phyloP scores from a whole-genome alignment of 495 filamentous ascomycete genomes.

The Parachaetomium inaequale region DNA sequence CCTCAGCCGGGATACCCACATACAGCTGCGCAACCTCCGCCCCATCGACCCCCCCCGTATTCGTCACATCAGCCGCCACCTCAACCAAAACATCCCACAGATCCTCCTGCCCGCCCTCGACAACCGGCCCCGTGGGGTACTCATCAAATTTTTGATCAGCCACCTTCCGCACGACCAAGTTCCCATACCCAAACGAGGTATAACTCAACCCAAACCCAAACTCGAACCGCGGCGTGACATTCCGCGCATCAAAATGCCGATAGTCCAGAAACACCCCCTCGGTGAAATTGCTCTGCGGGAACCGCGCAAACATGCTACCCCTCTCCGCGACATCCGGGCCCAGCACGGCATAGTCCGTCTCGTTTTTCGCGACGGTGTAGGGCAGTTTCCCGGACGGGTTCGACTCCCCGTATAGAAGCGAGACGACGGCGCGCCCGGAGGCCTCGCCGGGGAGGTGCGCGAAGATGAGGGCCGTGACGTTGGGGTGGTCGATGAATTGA shows the following conservation, averaged over 20 bases:
- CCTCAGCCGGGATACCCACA: constrained; percentile 49
- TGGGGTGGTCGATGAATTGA: constrained; percentile 56
- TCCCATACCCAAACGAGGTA: constrained; percentile 40
- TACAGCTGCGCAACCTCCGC: constrained; percentile 64
- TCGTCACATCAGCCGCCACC: constrained; percentile 51
- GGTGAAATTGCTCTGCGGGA: constrained; percentile 61
- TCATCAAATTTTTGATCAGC: constrained; percentile 27
- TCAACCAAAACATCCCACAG: constrained; percentile 57
- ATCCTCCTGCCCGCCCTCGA: constrained; percentile 55
- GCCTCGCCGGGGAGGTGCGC: constrained; percentile 63
- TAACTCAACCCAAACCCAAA: constrained; percentile 57
- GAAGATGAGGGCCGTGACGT: constrained; percentile 60
- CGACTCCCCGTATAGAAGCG: constrained; percentile 57
- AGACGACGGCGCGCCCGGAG: constrained; percentile 52
- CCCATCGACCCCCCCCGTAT: constrained; percentile 51
- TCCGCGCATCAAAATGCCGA: constrained; percentile 59
- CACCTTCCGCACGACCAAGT: constrained; percentile 32
- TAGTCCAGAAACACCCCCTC: constrained; percentile 67
- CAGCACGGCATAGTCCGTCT: constrained; percentile 55
- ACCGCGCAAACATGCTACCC: constrained; percentile 37
- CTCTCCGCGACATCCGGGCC: constrained; percentile 26
- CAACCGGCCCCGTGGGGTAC: constrained; percentile 40
- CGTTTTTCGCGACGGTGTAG: constrained; percentile 65
- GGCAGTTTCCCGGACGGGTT: constrained; percentile 64
- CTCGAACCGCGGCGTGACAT: constrained; percentile 62